phyloP scores from a whole-genome alignment of 129 eudicot genomes.

The Ambrosia trifida region DNA sequence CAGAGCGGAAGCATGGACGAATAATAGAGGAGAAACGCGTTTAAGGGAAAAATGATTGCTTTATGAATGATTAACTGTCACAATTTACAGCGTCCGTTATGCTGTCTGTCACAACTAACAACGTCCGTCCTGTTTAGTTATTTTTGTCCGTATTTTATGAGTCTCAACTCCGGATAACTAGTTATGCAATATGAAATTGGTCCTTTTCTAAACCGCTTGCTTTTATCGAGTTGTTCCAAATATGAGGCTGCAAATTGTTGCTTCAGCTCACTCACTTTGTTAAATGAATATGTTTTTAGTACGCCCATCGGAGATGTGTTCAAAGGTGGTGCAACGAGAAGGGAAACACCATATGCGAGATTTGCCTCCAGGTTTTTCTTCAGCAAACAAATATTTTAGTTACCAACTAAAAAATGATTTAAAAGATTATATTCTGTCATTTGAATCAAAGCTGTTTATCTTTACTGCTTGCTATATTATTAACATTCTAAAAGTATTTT shows the following conservation, averaged over 20 bases:
- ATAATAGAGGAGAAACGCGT: no score
- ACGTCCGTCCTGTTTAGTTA: no score
- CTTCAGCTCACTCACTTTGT: not conserved
- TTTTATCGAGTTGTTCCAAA: not conserved
- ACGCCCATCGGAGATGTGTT: constrained; percentile 80
- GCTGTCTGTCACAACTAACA: no score
- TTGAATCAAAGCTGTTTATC: not conserved
- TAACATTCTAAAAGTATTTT: not conserved
- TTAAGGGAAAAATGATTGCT: no score
- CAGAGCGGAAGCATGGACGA: no score
- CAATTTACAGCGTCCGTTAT: no score
- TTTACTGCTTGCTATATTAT: not conserved
- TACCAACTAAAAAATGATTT: not conserved
- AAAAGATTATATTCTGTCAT: not conserved
- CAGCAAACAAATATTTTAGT: not conserved
- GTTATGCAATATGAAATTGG: not conserved
- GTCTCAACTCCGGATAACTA: not conserved
- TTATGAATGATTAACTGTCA: no score
- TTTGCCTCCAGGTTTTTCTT: constrained; percentile 68
- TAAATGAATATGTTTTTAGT: constrained; percentile 37
- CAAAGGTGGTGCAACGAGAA: constrained; percentile 91
- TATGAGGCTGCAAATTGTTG: not conserved
- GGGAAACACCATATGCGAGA: constrained; percentile 82
- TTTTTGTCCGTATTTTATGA: no score
- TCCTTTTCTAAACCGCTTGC: not conserved